These are phyloP conservation scores for Candida awuae DNA, from an alignment of 805 yeast species.

Conservation along the genomic window DNA sequence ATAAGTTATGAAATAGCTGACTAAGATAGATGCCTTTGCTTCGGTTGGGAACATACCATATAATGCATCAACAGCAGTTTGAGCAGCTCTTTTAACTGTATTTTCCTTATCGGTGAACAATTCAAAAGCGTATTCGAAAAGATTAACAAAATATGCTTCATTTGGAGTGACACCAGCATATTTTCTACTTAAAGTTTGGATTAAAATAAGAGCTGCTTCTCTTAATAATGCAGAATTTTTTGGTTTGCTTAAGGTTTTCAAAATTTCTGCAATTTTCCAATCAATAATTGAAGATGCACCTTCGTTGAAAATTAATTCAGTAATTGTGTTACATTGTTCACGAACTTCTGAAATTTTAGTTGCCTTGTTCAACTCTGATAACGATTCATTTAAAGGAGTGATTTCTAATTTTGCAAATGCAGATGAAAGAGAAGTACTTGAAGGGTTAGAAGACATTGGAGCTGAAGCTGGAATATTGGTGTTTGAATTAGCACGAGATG, in stretches of 20 bases:
- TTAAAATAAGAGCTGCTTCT: slow-evolving; percentile 64
- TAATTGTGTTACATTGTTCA: slow-evolving; percentile 45
- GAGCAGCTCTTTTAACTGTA: slow-evolving; percentile 81
- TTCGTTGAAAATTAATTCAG: slow-evolving; percentile 37
- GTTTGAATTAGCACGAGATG: slow-evolving; percentile 20
- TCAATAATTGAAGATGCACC: slow-evolving; percentile 45
- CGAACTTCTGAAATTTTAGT: slow-evolving; percentile 47
- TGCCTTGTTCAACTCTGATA: slow-evolving; percentile 45
- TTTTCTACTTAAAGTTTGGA: slow-evolving; percentile 46
- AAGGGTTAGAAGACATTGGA: slow-evolving; percentile 26
- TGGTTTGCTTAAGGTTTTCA: slow-evolving; percentile 60
- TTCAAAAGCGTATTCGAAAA: slow-evolving; percentile 60
- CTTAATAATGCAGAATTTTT: slow-evolving; percentile 68
- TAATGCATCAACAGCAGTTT: slow-evolving; percentile 62
- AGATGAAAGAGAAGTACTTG: slow-evolving; percentile 63
- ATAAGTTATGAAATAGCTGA: slow-evolving; percentile 54
- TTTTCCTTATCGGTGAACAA: slow-evolving; percentile 80
- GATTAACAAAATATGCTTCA: slow-evolving; percentile 64
- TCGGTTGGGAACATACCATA: slow-evolving; percentile 67
- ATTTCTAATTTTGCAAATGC: slow-evolving; percentile 59
- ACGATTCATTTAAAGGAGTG: slow-evolving; percentile 57
- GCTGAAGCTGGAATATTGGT: slow-evolving; percentile 12
- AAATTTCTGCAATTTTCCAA: slow-evolving; percentile 58
- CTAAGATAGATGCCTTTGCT: slow-evolving; percentile 63
- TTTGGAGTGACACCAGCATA: slow-evolving; percentile 63